A percentile compares a stretch with the other conserved stretches of the same genome.
Evolutionary conservation across 139 green algal genomes (phyloP).

Genomic region (Marvania coccoides): DNA sequence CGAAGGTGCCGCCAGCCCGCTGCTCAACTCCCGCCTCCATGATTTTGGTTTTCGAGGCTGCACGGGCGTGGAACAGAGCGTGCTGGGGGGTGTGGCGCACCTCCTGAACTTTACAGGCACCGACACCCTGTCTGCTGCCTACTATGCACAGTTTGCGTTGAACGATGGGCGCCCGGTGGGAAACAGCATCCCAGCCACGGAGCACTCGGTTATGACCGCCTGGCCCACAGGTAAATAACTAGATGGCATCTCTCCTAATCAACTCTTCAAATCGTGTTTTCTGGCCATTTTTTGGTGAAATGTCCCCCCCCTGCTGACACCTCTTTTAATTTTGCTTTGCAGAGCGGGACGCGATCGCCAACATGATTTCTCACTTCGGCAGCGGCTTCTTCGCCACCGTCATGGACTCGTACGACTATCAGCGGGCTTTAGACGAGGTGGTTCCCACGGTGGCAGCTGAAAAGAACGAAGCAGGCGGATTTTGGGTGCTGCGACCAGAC

Average conservation of each 20-base stretch:
- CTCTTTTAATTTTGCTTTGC: no score
- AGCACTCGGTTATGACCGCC: constrained; percentile 89
- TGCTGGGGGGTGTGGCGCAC: constrained; percentile 81
- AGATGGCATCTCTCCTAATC: no score
- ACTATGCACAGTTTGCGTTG: constrained; percentile 82
- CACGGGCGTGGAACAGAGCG: constrained; percentile 73
- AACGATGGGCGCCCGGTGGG: constrained; percentile 73
- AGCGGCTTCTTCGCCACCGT: constrained; percentile 70
- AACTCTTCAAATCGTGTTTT: no score
- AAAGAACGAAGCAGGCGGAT: constrained; percentile 63
- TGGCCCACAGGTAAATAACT: constrained; percentile 50
- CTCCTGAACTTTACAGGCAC: constrained; percentile 79
- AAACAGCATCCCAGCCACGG: constrained; percentile 74
- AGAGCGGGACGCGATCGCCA: constrained; percentile 69
- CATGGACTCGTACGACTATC: constrained; percentile 89
- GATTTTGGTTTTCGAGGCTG: constrained; percentile 82
- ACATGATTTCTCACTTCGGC: constrained; percentile 85
- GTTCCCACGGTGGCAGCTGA: constrained; percentile 57
- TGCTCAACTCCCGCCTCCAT: constrained; percentile 64
- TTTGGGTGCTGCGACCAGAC: constrained; percentile 81
- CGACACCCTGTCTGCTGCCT: constrained; percentile 83
- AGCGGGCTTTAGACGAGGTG: constrained; percentile 57
- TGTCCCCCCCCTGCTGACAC: no score
- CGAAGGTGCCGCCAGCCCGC: constrained; percentile 27
- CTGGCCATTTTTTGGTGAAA: no score